These are phyloP conservation scores for Pneumocystis oryctolagi DNA, from an alignment of 1,139 yeast genomes.

Conservation along the genomic window DNA sequence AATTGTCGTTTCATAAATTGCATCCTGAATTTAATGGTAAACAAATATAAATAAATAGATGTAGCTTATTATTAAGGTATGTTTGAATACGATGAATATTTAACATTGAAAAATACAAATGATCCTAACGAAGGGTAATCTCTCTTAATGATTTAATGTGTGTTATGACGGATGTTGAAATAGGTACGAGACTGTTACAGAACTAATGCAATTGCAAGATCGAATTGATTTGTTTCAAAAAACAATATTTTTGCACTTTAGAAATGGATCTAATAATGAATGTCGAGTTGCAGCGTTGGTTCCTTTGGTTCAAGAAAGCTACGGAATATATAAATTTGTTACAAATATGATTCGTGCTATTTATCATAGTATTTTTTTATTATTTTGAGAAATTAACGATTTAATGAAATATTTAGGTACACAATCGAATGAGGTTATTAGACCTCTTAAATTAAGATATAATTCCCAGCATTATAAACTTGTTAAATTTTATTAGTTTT, in stretches of 20 bases:
- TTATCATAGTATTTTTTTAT: constrained; percentile 28
- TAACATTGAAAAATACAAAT: constrained; percentile 70
- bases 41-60: neutral
- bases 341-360: constrained; percentile 85
- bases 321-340: constrained; percentile 79
- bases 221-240: constrained; percentile 67
- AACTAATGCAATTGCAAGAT: constrained; percentile 76
- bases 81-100: constrained; percentile 89
- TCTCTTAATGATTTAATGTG: neutral
- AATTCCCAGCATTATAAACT: constrained; percentile 66
- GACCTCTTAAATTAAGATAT: constrained; percentile 58
- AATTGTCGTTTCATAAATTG: constrained; percentile 66
- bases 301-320: constrained; percentile 84
- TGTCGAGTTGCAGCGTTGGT: constrained; percentile 79
- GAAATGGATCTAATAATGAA: constrained; percentile 52
- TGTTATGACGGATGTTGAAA: neutral
- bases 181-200: constrained; percentile 63
- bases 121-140: constrained; percentile 80
- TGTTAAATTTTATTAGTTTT: constrained; percentile 82
- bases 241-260: constrained; percentile 58
- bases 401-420: constrained; percentile 31
- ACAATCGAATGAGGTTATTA: constrained; percentile 62
- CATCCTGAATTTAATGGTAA: constrained; percentile 79
- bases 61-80: constrained; percentile 26
- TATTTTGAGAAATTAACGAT: constrained; percentile 20